Conservation (phyloP, 2,329 filamentous ascomycete species). For the Neoarthrinium moseri region DNA sequence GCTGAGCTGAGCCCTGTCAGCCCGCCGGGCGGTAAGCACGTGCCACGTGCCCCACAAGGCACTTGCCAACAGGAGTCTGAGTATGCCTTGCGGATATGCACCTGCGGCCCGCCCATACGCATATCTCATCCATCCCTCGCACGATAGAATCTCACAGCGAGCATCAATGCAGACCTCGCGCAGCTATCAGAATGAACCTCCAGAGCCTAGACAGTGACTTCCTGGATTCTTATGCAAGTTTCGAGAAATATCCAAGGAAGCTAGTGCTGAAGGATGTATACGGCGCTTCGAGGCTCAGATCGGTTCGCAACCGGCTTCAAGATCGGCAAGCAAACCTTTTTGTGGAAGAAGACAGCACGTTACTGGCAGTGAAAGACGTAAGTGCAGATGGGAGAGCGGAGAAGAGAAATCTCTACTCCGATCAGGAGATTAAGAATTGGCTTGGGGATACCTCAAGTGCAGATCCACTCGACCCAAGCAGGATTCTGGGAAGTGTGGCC, state of each 20-base stretch:
- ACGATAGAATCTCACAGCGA: no score
- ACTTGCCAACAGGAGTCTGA: no score
- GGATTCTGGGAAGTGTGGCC: neutral
- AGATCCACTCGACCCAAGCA: neutral
- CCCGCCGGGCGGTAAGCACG: no score
- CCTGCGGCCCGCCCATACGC: no score
- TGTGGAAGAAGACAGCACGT: neutral
- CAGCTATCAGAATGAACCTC: no score
- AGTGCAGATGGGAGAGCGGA: neutral
- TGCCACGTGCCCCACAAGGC: no score
- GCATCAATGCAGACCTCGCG: no score
- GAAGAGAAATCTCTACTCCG: neutral
- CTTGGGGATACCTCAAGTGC: neutral
- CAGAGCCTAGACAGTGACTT: no score
- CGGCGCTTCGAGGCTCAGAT: neutral
- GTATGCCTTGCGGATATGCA: no score
- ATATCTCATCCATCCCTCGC: no score
- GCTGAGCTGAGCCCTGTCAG: no score
- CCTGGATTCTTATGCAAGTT: neutral
- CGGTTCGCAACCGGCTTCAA: neutral
- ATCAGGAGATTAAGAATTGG: neutral
- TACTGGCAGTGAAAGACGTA: neutral
- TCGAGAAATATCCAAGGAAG: neutral
- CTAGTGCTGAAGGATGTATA: neutral
- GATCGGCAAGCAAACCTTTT: neutral